A percentile compares a stretch with the other conserved stretches of the same genome.
Conservation (phyloP, 768 basidiomycete genomes). For the Porphyrellus cyaneotinctus region DNA sequence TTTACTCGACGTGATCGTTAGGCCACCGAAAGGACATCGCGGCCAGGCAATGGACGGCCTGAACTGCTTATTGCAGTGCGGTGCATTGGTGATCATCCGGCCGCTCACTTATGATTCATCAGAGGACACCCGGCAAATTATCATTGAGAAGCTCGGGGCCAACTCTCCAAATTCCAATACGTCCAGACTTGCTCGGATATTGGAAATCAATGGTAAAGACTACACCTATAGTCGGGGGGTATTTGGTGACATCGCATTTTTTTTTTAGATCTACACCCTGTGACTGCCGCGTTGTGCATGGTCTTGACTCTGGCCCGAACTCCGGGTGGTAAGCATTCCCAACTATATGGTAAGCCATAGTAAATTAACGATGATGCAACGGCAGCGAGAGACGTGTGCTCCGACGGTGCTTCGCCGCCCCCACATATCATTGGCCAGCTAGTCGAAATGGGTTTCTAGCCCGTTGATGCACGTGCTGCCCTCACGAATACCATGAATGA, state of each 20-base stretch:
- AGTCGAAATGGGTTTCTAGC: slow-evolving; percentile 93
- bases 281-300: too few species aligned
- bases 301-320: slow-evolving; percentile 15
- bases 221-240: neutral
- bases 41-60: slow-evolving; percentile 22
- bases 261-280: too few species aligned
- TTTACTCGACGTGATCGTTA: slow-evolving; percentile 10
- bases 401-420: slow-evolving; percentile 57
- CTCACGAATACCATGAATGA: slow-evolving; percentile 60
- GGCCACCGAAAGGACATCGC: slow-evolving; percentile 2
- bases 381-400: slow-evolving; percentile 2
- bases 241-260: too few species aligned
- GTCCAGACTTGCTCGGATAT: slow-evolving; percentile 12
- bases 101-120: neutral
- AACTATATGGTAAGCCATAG: neutral
- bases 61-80: slow-evolving; percentile 14
- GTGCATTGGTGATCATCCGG: slow-evolving; percentile 1
- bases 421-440: slow-evolving; percentile 90
- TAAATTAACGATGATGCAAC: neutral
- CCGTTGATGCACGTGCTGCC: slow-evolving; percentile 69
- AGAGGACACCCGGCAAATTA: slow-evolving; percentile 9
- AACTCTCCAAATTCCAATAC: neutral
- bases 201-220: slow-evolving; percentile 11
- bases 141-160: slow-evolving; percentile 8
- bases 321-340: slow-evolving; percentile 9